Evolutionary conservation across 768 basidiomycete species (phyloP), one percentile per base, ranked within the genome.

Genomic region (Phallus indusiatus): DNA sequence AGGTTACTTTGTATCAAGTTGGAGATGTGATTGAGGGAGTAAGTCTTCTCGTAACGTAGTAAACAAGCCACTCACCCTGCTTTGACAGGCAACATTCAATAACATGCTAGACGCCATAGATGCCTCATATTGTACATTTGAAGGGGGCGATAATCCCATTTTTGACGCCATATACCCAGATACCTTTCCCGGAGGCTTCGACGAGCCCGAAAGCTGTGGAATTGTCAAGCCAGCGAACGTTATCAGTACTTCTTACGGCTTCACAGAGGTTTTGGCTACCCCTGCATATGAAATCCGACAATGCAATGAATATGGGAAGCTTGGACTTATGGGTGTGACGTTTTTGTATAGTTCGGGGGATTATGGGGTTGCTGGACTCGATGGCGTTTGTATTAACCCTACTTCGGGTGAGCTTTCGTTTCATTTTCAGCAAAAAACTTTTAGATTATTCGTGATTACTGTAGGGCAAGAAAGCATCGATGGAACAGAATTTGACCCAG

Each of bases 51-150:
- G 48, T 20, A 53, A 9, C 47, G 17, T 20, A 47, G 14, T 21
- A 51, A 8, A 16, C 2, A 47, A 6, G 36, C 18, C 18, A n/a
- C 9, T 54, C 4, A 14, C n/a, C n/a, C 42, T 10, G 12, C 42
- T n/a, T n/a, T n/a, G n/a, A 4, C 42, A 42, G 42, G 77, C 74
- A 50, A 74, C 75, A 7, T 78, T 78, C 62, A 75, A 79, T 61
- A 79, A 78, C 61, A 74, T 76, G 68, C 69, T 74, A 11, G 77
- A 79, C 60, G 78, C 77, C 47, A 73, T 79, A 22, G 78, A 79
- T 56, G 72, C 66, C 1, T 66, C 71, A 1, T 79, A 74, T 67
- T 78, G 77, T 60, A 69, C 72, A 0, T 78, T 76, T 55, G 68
- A 73, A 36, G 75, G 75, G 20, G 76, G 57, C 11, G 57, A 75